Percentiles rank a stretch among this genome's conserved stretches.
Evolutionary conservation across 2,329 filamentous ascomycete species (phyloP).

Genomic region (Neospermospora avenae): DNA sequence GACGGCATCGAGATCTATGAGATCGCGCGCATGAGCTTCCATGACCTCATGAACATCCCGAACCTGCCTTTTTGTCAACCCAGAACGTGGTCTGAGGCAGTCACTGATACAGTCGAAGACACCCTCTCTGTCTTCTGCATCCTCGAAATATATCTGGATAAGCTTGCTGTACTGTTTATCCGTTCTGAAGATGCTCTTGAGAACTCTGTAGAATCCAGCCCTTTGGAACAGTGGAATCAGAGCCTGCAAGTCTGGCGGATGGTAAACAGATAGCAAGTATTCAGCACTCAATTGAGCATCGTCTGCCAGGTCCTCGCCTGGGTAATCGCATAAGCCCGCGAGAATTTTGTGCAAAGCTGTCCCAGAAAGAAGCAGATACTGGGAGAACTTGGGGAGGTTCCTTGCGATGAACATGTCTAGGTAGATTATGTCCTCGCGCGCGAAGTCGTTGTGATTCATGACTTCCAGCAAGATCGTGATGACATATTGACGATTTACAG

Average conservation of each 20-base stretch:
- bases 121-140: constrained; percentile 68
- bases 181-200: constrained; percentile 81
- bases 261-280: constrained; percentile 90
- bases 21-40: constrained; percentile 51
- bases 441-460: constrained; percentile 76
- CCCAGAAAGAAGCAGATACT: constrained; percentile 88
- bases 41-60: constrained; percentile 66
- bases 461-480: constrained; percentile 87
- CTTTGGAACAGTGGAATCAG: constrained; percentile 75
- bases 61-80: constrained; percentile 65
- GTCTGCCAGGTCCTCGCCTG: constrained; percentile 74
- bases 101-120: constrained; percentile 79
- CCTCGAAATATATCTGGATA: constrained; percentile 79
- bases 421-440: constrained; percentile 81
- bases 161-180: constrained; percentile 79
- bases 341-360: constrained; percentile 80
- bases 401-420: constrained; percentile 98
- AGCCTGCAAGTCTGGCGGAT: constrained; percentile 74
- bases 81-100: constrained; percentile 63
- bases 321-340: constrained; percentile 79
- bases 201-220: constrained; percentile 83
- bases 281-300: constrained; percentile 97
- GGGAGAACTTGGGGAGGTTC: constrained; percentile 93
- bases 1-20: constrained; percentile 55
- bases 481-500: constrained; percentile 87